Evolutionary conservation across 169 alveolate genomes (phyloP), one percentile per base, ranked within the genome.

Genomic region (Plasmodium relictum): DNA sequence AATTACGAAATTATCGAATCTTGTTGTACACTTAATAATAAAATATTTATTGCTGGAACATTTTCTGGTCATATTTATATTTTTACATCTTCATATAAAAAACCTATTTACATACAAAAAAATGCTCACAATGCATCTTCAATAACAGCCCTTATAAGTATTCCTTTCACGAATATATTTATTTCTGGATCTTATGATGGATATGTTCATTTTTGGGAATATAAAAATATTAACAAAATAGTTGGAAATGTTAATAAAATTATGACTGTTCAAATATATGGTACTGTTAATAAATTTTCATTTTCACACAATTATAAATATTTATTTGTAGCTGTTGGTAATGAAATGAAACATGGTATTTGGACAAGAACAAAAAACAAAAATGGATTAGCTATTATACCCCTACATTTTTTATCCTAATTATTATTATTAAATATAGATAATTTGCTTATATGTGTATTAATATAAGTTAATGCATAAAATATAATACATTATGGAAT

Each of bases 111-210:
- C 18, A 58, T 50, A 48, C 73, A 69, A 41, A 63, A 63, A 65
- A 78, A 78, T 78, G 89, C 89, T 63, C 89, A 78, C 69, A 78
- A 12, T 18, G 16, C 78, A 6, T 78, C 16, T 24, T 54, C 89
- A 9, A 59, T 78, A 69, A 78, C 89, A 22, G 68, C 89, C 2
- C 71, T 78, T 26, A 58, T 50, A 63, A 78, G 89, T 56, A 78
- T 78, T 26, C 89, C 89, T 3, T 78, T 20, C 22, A 56, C 89
- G 44, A 69, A 78, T 16, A 48, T 78, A 26, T 78, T 78, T 42
- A 78, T 78, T 78, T 78, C 89, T 22, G 89, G 89, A 16, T 78
- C 89, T 4, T 65, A 78, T 69, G 89, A 78, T 65, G 89, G 89
- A n/a, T 63, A 78, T 50, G 71, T 78, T 9, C 44, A 78, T 48